Base-by-base conservation (phyloP, 441 rosid species). In the Erysimum pusillum region DNA sequence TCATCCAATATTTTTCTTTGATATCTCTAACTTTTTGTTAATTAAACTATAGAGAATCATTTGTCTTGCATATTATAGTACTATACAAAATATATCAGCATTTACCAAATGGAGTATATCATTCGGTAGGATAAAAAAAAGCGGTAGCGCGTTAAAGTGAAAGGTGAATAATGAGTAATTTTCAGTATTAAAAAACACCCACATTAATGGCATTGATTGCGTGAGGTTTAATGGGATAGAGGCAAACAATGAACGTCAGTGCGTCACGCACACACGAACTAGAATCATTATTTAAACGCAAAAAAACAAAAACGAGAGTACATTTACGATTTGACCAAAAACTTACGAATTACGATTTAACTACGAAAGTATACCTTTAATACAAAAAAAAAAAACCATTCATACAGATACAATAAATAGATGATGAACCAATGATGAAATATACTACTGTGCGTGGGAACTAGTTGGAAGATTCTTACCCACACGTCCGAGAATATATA, bases 121-220 rank as follows among this genome's bases (percentile, higher is more conserved):
- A 28, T 28, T 28, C 31, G 0, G 25, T 68, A 22, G 6, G 36
- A 54, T 22, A 51, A 28, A 14, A 22, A 22, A 62, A 22, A 17
- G 31, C 11, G 14, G 45, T 28, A 28, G 31, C 31, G 31, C 49
- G 42, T 17, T 56, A 60, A 67, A 69, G 69, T 62, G 64, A 54
- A 76, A 68, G 59, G 39, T 69, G 57, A 53, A 36, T 72, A 61
- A 62, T 60, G 32, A 22, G 0, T 25, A 25, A 10, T 44, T 36
- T 10, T 2, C 13, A 34, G n/a, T 31, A 13, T 7, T 2, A 39
- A 38, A n/a, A 67, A 69, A 53, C 15, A 45, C n/a, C 80, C 36
- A 42, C 60, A 64, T 71, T 64, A 63, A 38, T 63, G 76, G 67
- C 76, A 70, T 70, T 71, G 76, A 76, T 76, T 76, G 80, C 76